phyloP scores from a whole-genome alignment of 495 filamentous ascomycete genomes.

The Clohesyomyces aquaticus region DNA sequence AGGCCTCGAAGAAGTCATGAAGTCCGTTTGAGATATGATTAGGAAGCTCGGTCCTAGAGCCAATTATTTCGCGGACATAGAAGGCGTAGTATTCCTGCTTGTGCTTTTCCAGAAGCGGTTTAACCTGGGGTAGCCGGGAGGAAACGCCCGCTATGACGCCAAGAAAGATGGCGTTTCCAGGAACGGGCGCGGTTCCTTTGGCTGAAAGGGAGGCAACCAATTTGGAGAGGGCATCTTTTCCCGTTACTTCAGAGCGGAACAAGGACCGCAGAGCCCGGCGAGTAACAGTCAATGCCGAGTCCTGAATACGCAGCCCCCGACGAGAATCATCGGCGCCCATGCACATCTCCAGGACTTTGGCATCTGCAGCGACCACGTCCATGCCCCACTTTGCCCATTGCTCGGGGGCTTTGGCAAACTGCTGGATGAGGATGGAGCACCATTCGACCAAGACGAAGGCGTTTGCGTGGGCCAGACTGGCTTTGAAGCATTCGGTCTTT shows the following conservation, averaged over 20 bases:
- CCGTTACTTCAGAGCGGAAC: slow-evolving; percentile 61
- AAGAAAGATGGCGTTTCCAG: slow-evolving; percentile 74
- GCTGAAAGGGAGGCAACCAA: slow-evolving; percentile 67
- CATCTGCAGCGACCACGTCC: slow-evolving; percentile 63
- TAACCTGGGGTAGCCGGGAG: slow-evolving; percentile 64
- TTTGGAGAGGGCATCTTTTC: slow-evolving; percentile 62
- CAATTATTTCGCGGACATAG: slow-evolving; percentile 81
- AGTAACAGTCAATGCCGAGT: slow-evolving; percentile 29
- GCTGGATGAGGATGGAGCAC: slow-evolving; percentile 75
- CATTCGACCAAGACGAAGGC: slow-evolving; percentile 91
- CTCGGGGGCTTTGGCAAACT: slow-evolving; percentile 54
- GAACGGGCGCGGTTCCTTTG: slow-evolving; percentile 62
- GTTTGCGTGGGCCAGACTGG: slow-evolving; percentile 71
- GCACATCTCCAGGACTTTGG: slow-evolving; percentile 75
- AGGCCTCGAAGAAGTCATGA: slow-evolving; percentile 79
- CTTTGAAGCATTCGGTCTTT: slow-evolving; percentile 68
- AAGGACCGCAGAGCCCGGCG: slow-evolving; percentile 69
- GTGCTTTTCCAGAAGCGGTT: slow-evolving; percentile 60
- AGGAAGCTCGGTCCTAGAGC: slow-evolving; percentile 73
- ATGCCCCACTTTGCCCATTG: slow-evolving; percentile 69
- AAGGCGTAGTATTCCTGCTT: slow-evolving; percentile 77
- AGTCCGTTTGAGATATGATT: slow-evolving; percentile 72
- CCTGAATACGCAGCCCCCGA: slow-evolving; percentile 37
- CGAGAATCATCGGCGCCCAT: slow-evolving; percentile 66
- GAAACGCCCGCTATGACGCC: slow-evolving; percentile 87